phyloP scores from a whole-genome alignment of 2,329 filamentous ascomycete species.

The Curvularia spicifera region DNA sequence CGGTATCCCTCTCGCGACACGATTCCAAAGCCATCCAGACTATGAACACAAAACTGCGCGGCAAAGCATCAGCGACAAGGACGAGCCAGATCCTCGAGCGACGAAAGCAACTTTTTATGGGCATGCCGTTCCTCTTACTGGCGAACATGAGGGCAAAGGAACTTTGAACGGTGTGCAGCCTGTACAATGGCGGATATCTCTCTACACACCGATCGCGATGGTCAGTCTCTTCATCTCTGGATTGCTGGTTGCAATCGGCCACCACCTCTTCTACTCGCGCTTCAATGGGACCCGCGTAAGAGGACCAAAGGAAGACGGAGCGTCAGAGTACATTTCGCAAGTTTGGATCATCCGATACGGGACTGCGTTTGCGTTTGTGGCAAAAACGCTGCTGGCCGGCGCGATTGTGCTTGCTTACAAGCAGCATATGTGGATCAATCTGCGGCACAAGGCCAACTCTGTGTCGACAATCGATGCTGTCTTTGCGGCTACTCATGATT shows the following conservation, averaged over 20 bases:
- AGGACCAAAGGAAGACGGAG: not conserved
- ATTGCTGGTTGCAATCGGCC: not conserved
- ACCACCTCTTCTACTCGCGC: not conserved
- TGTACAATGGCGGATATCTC: not conserved
- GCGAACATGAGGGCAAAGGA: not conserved
- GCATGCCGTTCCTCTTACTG: not conserved
- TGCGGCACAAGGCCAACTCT: not conserved
- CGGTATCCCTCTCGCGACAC: not conserved
- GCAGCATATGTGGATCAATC: not conserved
- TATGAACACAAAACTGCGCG: not conserved
- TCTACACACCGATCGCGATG: not conserved
- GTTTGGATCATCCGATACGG: constrained; percentile 1
- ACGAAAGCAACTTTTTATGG: not conserved
- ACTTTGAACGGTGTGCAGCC: not conserved
- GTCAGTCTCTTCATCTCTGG: not conserved
- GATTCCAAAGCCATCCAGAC: not conserved
- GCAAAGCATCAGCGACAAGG: not conserved
- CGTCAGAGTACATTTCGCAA: not conserved
- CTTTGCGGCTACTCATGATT: not conserved
- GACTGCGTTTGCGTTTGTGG: not conserved
- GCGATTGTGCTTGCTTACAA: not conserved
- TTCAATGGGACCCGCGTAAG: not conserved
- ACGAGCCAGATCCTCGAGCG: not conserved
- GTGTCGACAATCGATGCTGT: not conserved
- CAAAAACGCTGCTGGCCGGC: not conserved